phyloP scores from a whole-genome alignment of 1,139 yeast genomes.

The Sugiyamaella neomexicana region DNA sequence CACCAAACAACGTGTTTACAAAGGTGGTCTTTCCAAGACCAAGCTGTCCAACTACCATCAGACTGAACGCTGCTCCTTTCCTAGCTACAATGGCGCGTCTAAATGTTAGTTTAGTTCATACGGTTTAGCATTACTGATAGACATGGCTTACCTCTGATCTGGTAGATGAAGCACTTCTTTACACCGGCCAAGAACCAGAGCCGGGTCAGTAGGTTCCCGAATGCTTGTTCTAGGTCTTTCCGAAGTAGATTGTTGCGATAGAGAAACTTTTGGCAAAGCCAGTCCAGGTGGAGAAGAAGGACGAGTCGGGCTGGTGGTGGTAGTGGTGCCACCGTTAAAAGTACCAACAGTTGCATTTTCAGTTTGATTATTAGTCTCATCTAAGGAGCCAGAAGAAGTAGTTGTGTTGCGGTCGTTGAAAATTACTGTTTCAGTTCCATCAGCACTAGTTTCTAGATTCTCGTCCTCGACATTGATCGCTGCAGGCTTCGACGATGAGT shows the following conservation, averaged over 20 bases:
- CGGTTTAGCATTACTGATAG: not conserved
- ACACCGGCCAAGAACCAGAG: slow-evolving; percentile 42
- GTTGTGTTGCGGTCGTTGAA: too few species aligned
- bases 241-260: not conserved
- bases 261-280: not conserved
- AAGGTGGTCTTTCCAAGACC: slow-evolving; percentile 89
- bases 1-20: slow-evolving; percentile 69
- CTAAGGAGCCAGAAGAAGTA: not conserved
- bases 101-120: not conserved
- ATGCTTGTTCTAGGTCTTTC: not conserved
- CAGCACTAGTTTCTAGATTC: too few species aligned
- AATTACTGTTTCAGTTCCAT: too few species aligned
- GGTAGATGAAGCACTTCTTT: slow-evolving; percentile 58
- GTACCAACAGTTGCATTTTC: not conserved
- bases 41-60: slow-evolving; percentile 91
- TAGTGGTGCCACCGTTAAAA: not conserved
- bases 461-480: too few species aligned
- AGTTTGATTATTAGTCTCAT: not conserved
- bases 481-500: too few species aligned
- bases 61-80: slow-evolving; percentile 78
- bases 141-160: slow-evolving; percentile 60
- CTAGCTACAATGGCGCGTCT: slow-evolving; percentile 74
- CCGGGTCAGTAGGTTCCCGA: not conserved
- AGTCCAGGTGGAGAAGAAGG: not conserved
- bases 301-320: not conserved